Evolutionary conservation across 805 yeast species (phyloP).

Genomic region (Brettanomyces naardenensis): DNA sequence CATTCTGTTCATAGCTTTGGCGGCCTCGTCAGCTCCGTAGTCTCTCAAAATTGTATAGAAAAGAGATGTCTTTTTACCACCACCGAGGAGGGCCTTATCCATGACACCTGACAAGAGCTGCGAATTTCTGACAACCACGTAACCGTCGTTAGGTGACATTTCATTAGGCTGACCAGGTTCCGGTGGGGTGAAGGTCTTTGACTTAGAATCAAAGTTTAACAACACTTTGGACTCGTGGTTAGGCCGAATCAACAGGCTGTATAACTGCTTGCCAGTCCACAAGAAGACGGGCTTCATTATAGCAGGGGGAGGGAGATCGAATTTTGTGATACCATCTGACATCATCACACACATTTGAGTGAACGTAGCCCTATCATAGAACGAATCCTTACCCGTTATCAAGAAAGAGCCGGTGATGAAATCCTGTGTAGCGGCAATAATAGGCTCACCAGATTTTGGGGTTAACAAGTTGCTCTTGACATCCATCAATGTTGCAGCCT

Average conservation of each 20-base stretch:
- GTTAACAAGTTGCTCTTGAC: slow-evolving; percentile 91
- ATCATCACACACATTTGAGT: slow-evolving; percentile 85
- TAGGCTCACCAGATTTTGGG: slow-evolving; percentile 98
- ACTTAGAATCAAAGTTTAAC: slow-evolving; percentile 90
- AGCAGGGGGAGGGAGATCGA: slow-evolving; percentile 94
- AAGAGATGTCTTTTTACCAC: slow-evolving; percentile 95
- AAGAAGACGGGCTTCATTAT: slow-evolving; percentile 79
- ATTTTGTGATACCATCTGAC: slow-evolving; percentile 85
- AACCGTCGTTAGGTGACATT: slow-evolving; percentile 98
- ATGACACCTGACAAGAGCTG: slow-evolving; percentile 85
- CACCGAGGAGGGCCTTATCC: slow-evolving; percentile 96
- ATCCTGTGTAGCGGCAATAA: slow-evolving; percentile 99
- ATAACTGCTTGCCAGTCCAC: slow-evolving; percentile 98
- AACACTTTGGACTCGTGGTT: slow-evolving; percentile 67
- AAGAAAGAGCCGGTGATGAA: slow-evolving; percentile 94
- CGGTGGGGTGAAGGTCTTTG: slow-evolving; percentile 84
- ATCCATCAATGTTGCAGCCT: slow-evolving; percentile 98
- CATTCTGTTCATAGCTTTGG: slow-evolving; percentile 95
- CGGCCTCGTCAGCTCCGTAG: slow-evolving; percentile 95
- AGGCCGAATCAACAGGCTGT: slow-evolving; percentile 80
- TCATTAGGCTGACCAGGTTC: slow-evolving; percentile 65
- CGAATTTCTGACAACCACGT: slow-evolving; percentile 82
- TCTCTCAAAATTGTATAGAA: slow-evolving; percentile 93
- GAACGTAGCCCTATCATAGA: slow-evolving; percentile 80
- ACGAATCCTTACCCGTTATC: slow-evolving; percentile 88